A percentile compares a stretch with the other conserved stretches of the same genome.
These are phyloP conservation scores for Calonectria ilicicola DNA, from an alignment of 2,329 filamentous ascomycete species.

Conservation along the genomic window DNA sequence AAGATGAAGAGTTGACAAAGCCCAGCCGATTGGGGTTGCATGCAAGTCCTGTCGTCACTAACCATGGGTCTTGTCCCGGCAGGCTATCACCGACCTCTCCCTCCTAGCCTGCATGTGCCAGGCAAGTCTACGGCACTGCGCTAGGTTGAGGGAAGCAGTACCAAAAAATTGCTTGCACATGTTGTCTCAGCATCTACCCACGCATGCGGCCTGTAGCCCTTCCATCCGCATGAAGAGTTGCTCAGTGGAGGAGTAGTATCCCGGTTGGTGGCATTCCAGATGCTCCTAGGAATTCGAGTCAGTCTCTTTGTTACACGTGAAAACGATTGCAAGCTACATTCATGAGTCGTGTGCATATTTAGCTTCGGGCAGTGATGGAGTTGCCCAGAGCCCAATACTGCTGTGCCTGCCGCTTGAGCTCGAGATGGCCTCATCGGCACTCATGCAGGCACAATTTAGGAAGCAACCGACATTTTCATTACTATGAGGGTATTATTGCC, in stretches of 20 bases:
- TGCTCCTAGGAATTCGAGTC: background rate
- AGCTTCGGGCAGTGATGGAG: constrained; percentile 8
- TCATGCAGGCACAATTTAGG: constrained; percentile 1
- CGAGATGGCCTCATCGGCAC: constrained; percentile 2
- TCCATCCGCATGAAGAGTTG: background rate
- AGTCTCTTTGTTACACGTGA: background rate
- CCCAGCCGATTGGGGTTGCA: constrained; percentile 38
- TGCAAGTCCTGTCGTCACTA: constrained; percentile 40
- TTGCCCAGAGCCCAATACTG: constrained; percentile 10
- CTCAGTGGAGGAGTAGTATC: background rate
- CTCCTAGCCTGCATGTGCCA: constrained; percentile 36
- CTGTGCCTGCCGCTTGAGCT: background rate
- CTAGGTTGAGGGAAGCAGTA: constrained; percentile 1
- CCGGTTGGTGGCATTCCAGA: constrained; percentile 2
- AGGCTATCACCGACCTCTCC: constrained; percentile 29
- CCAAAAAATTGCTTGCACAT: background rate
- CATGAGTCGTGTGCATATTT: constrained; percentile 1
- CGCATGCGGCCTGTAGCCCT: background rate
- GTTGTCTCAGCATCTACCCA: background rate
- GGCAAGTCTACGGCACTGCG: constrained; percentile 27
- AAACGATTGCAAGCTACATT: background rate
- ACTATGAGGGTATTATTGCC: background rate
- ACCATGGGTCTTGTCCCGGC: constrained; percentile 37
- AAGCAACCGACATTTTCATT: background rate
- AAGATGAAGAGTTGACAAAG: constrained; percentile 41